phyloP scores from a whole-genome alignment of 169 alveolate species.

The Plasmodium chabaudi region DNA sequence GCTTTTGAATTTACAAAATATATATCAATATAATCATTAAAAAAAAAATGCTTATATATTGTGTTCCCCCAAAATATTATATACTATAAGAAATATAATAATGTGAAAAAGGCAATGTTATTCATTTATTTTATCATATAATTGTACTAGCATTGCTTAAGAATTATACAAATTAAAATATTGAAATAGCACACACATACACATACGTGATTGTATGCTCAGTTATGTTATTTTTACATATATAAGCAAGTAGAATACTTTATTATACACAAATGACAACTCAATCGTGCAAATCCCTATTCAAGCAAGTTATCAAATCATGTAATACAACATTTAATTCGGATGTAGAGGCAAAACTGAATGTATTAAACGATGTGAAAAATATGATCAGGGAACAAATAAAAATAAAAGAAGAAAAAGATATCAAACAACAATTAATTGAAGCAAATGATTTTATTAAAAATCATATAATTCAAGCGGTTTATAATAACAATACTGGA shows the following conservation, averaged over 20 bases:
- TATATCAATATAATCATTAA: too few relatives aligned
- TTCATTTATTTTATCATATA: too few relatives aligned
- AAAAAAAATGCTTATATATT: too few relatives aligned
- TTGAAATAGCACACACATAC: background rate
- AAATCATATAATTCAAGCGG: conserved; percentile 65
- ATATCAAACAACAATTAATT: conserved; percentile 58
- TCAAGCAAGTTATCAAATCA: conserved; percentile 39
- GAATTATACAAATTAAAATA: conserved; percentile 1
- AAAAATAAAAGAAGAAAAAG: conserved; percentile 45
- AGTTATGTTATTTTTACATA: too few relatives aligned
- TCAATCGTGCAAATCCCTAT: conserved; percentile 30
- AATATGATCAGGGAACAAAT: conserved; percentile 63
- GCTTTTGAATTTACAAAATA: too few relatives aligned
- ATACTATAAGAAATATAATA: too few relatives aligned
- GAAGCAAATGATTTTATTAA: conserved; percentile 69
- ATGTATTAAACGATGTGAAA: conserved; percentile 56
- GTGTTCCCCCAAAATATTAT: too few relatives aligned
- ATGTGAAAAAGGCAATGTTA: too few relatives aligned
- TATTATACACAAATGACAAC: conserved; percentile 5
- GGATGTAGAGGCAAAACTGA: conserved; percentile 51
- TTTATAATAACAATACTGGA: conserved; percentile 61
- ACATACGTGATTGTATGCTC: background rate
- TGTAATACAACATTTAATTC: conserved; percentile 55
- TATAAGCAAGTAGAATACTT: too few relatives aligned
- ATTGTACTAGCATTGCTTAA: too few relatives aligned